Evolutionary conservation across 768 basidiomycete species (phyloP).

Genomic region (Kwoniella sp.): DNA sequence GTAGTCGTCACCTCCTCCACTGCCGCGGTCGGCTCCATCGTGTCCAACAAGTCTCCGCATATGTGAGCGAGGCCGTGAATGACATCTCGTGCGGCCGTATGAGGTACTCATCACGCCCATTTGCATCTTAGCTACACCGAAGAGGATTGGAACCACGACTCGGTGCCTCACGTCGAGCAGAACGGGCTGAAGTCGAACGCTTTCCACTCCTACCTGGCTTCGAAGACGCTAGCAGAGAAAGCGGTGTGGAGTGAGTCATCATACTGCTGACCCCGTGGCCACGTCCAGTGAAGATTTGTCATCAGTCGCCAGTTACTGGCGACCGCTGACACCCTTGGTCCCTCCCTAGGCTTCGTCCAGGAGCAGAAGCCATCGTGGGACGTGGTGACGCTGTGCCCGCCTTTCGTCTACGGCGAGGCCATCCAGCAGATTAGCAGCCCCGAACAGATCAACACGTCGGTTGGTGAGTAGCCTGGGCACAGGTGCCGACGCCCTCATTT

Average conservation of each 20-base stretch:
- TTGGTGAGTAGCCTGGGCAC: constrained; percentile 36
- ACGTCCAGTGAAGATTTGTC: not conserved
- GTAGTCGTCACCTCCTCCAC: constrained; percentile 58
- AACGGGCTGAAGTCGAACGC: constrained; percentile 19
- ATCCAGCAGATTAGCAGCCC: constrained; percentile 51
- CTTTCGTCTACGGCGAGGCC: constrained; percentile 49
- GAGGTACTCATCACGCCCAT: no score
- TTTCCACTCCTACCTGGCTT: constrained; percentile 26
- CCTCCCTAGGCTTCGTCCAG: constrained; percentile 33
- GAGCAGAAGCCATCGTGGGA: constrained; percentile 45
- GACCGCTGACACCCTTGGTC: no score
- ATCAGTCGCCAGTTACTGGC: not conserved
- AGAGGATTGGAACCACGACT: constrained; percentile 36
- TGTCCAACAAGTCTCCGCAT: not conserved
- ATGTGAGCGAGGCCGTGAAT: not conserved
- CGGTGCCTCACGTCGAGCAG: constrained; percentile 12
- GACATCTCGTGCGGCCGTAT: not conserved
- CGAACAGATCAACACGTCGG: constrained; percentile 52
- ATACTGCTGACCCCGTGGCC: not conserved
- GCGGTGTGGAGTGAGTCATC: constrained; percentile 26
- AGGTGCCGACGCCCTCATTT: no score
- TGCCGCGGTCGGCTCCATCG: constrained; percentile 42
- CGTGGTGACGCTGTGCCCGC: constrained; percentile 44
- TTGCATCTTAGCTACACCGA: constrained; percentile 30
- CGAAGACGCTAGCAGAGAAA: constrained; percentile 44